phyloP scores from a whole-genome alignment of 2,329 filamentous ascomycete genomes.

The Bipolaris cookei region DNA sequence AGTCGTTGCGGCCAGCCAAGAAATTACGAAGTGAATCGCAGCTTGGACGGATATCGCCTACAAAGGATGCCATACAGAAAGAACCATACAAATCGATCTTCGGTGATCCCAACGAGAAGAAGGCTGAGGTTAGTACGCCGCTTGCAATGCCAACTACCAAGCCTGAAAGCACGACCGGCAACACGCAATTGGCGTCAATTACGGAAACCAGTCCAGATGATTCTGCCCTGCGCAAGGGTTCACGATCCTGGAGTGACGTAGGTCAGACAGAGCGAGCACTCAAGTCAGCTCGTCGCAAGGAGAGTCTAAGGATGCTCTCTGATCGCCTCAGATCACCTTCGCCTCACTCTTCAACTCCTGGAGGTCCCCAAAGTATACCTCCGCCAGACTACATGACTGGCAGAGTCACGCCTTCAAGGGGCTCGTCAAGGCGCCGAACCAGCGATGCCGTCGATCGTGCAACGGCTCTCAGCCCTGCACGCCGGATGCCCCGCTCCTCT shows the following conservation, averaged over 20 bases:
- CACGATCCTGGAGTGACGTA: slow-evolving; percentile 52
- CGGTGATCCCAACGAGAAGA: slow-evolving; percentile 42
- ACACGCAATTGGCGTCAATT: slow-evolving; percentile 57
- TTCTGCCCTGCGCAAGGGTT: slow-evolving; percentile 51
- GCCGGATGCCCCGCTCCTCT: slow-evolving; percentile 47
- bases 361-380: slow-evolving; percentile 32
- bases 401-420: slow-evolving; percentile 27
- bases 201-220: slow-evolving; percentile 57
- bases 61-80: slow-evolving; percentile 18
- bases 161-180: slow-evolving; percentile 39
- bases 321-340: slow-evolving; percentile 43
- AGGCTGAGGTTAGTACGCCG: slow-evolving; percentile 17
- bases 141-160: slow-evolving; percentile 35
- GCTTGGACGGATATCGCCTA: slow-evolving; percentile 20
- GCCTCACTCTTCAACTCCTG: slow-evolving; percentile 41
- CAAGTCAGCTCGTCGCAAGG: slow-evolving; percentile 49
- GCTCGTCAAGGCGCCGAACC: slow-evolving; percentile 53
- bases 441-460: slow-evolving; percentile 54
- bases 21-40: slow-evolving; percentile 9
- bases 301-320: slow-evolving; percentile 42
- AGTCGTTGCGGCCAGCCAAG: slow-evolving; percentile 13
- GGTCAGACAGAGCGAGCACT: slow-evolving; percentile 52
- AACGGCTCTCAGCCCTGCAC: slow-evolving; percentile 46
- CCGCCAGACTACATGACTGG: slow-evolving; percentile 30
- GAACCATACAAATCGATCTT: slow-evolving; percentile 44